Evolutionary conservation across 176 grass and related monocot genomes (phyloP), one percentile per base, ranked within the genome.

Genomic region (Ensete glaucum): DNA sequence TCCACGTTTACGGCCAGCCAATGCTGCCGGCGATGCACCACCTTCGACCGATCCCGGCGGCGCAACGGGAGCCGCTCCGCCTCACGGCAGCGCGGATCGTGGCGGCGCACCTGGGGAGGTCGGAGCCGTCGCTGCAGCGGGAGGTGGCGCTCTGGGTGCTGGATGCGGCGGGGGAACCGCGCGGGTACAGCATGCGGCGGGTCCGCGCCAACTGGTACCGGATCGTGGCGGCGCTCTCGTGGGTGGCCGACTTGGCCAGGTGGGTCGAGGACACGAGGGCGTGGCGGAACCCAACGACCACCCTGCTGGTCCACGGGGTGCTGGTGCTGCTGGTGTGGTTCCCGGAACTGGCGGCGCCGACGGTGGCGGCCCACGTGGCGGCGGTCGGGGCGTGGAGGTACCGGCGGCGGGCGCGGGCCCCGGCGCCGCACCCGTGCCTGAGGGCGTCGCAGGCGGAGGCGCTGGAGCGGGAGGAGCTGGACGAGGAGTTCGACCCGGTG

Each of bases 141-240:
- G 94, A 97, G 83, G 94, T 89, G 81, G 78, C 66, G 13, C 25
- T 59, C 83, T 97, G 94, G 94, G 87, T 93, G 82, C 77, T 98
- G 17, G 94, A 98, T 58, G 90, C 90, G 19, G 24, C 73, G 11
- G 24, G 69, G 9, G 88, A 91, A 64, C 79, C 90, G 14, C 90
- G 94, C 16, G 88, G 90, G 12, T 98, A 93, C 90, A 98, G 90
- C 86, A 91, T 97, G 94, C 79, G 94, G 14, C 92, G 87, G 85
- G 81, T 97, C 73, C 94, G 94, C 54, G 85, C 94, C 67, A 93
- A 91, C 79, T 93, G 94, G 94, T 79, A 78, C 80, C 85, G 90
- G 62, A 87, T 92, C 12, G 82, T 56, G 52, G 59, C 82, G 1
- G 94, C 94, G 23, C 60, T 97, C 17, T 73, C 84, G 12, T 97